A percentile compares a stretch with the other conserved stretches of the same genome.
Conservation (phyloP, 768 basidiomycete genomes). For the Coprinopsis strossmayeri region DNA sequence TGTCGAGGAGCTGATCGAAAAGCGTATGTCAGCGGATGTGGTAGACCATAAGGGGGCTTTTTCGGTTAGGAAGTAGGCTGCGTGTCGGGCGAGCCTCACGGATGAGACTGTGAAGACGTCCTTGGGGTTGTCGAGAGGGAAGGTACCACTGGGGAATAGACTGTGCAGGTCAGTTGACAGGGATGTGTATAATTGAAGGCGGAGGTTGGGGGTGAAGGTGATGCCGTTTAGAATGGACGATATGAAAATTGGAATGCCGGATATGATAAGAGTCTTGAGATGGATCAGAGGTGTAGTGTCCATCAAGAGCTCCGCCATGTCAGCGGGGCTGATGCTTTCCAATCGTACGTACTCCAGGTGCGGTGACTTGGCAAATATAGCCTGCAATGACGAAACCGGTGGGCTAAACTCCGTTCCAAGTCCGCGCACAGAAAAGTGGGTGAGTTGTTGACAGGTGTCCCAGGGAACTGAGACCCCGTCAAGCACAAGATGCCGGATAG, state of each 20-base stretch:
- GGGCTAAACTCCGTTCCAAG: constrained; percentile 25
- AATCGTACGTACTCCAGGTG: constrained; percentile 25
- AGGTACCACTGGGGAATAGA: constrained; percentile 22
- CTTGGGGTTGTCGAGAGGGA: constrained; percentile 6
- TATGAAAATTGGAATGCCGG: constrained; percentile 20
- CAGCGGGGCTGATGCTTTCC: constrained; percentile 17
- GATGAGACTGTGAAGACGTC: background rate
- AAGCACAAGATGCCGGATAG: constrained; percentile 25
- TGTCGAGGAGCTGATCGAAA: constrained; percentile 20
- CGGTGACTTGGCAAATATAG: constrained; percentile 28
- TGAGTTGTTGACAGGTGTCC: constrained; percentile 25
- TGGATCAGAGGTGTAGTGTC: constrained; percentile 16
- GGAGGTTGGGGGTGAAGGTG: constrained; percentile 17
- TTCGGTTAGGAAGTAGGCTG: constrained; percentile 16
- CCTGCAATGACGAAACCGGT: constrained; percentile 24
- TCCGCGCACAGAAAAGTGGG: constrained; percentile 27
- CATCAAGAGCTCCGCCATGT: background rate
- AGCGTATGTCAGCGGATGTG: constrained; percentile 10
- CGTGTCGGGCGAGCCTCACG: constrained; percentile 20
- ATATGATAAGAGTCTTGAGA: constrained; percentile 25
- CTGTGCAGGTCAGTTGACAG: constrained; percentile 19
- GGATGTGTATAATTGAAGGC: constrained; percentile 23
- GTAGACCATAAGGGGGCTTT: constrained; percentile 16
- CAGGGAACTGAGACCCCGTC: constrained; percentile 29
- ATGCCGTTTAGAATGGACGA: constrained; percentile 21